Conservation (phyloP, 176 grass and related monocot species). For the Zea mays region Zm-B73-REFERENCE-NAM-5.0 NC_050105.1:100127501-100128000, state of each 20-base stretch:
- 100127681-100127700: conserved; percentile 20
- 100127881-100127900: conserved; percentile 15
- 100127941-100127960: background rate
- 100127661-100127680: conserved; percentile 15
- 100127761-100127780: conserved; percentile 18
- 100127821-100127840: conserved; percentile 58
- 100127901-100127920: conserved; percentile 36
- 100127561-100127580: conserved; percentile 17
- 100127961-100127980: conserved; percentile 38
- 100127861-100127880: conserved; percentile 48
- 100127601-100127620: background rate
- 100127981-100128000: conserved; percentile 62
- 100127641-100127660: background rate
- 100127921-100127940: conserved; percentile 24
- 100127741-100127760: conserved; percentile 28
- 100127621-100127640: background rate
- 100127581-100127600: conserved; percentile 41
- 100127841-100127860: conserved; percentile 48
- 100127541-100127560: background rate
- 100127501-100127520: background rate
- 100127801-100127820: conserved; percentile 45
- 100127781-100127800: conserved; percentile 43
- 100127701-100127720: conserved; percentile 6
- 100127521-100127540: conserved; percentile 25
- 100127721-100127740: conserved; percentile 27